A percentile compares a stretch with the other conserved stretches of the same genome.
These are phyloP conservation scores for Colletotrichum eremochloae DNA, from an alignment of 2,329 filamentous ascomycete species.

Conservation along the genomic window DNA sequence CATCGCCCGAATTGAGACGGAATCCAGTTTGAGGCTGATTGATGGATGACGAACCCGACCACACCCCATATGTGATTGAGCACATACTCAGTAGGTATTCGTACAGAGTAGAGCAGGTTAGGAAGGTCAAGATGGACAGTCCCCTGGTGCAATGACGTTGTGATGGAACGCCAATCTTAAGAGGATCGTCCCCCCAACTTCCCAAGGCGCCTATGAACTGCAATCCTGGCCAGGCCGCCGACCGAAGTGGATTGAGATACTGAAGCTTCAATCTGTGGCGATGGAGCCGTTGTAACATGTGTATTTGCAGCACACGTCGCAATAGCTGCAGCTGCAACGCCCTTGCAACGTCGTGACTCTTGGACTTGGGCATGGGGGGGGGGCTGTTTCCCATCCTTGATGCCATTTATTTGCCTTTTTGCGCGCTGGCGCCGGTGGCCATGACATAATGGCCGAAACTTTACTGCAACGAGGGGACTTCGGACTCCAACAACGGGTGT, in stretches of 20 bases:
- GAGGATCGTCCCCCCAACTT: conserved; percentile 16
- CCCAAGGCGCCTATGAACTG: conserved; percentile 17
- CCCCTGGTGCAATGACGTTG: conserved; percentile 35
- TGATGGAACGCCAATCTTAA: conserved; percentile 39
- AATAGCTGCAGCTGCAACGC: conserved; percentile 11
- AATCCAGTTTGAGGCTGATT: conserved; percentile 11
- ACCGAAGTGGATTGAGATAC: background rate
- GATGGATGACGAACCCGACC: conserved; percentile 29
- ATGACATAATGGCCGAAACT: conserved; percentile 38
- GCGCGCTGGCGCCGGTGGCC: conserved; percentile 12
- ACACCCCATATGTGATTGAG: background rate
- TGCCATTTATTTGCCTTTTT: conserved; percentile 5
- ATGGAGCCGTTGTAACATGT: conserved; percentile 13
- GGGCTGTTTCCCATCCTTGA: conserved; percentile 4
- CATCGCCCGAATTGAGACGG: background rate
- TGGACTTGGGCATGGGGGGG: conserved; percentile 4
- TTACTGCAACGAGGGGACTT: conserved; percentile 13
- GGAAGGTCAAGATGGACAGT: conserved; percentile 12
- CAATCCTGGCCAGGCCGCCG: conserved; percentile 25
- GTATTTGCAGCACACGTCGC: conserved; percentile 16
- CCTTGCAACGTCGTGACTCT: conserved; percentile 33
- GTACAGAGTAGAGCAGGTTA: conserved; percentile 4
- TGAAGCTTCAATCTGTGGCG: conserved; percentile 15
- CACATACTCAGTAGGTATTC: background rate
- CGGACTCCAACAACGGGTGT: background rate